These are phyloP conservation scores for Erucastrum elatum DNA, from an alignment of 345 rosid species.

Conservation along the genomic window DNA sequence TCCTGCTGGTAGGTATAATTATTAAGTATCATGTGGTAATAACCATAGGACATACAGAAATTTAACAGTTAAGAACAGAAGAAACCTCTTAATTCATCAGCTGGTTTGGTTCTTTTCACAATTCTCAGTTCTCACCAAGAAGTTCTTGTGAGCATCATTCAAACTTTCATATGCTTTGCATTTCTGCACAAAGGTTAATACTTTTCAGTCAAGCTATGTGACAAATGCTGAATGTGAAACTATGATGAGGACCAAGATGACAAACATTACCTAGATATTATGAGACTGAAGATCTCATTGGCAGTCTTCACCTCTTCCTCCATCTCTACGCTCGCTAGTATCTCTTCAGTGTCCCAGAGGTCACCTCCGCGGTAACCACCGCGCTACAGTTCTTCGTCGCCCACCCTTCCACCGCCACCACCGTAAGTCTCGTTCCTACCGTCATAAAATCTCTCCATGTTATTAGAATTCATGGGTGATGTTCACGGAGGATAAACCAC, in stretches of 20 bases:
- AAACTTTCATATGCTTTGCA: constrained; percentile 75
- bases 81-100: constrained; percentile 67
- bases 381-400: too few relatives aligned
- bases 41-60: not conserved
- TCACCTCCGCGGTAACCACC: too few relatives aligned
- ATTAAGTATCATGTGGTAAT: constrained; percentile 1
- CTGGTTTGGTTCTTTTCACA: constrained; percentile 49
- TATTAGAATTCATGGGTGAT: too few relatives aligned
- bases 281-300: constrained; percentile 73
- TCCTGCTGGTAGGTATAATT: constrained; percentile 47
- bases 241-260: not conserved
- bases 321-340: too few relatives aligned
- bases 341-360: too few relatives aligned
- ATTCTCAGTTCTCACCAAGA: constrained; percentile 64
- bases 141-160: constrained; percentile 75
- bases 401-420: too few relatives aligned
- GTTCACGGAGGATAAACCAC: too few relatives aligned
- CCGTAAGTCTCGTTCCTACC: too few relatives aligned
- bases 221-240: not conserved
- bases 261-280: constrained; percentile 58
- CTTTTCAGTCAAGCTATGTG: not conserved
- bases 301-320: constrained; percentile 77
- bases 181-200: constrained; percentile 46
- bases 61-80: not conserved
- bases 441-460: too few relatives aligned